Conservation (phyloP, 2,329 filamentous ascomycete genomes). For the Colletotrichum agaves region DNA sequence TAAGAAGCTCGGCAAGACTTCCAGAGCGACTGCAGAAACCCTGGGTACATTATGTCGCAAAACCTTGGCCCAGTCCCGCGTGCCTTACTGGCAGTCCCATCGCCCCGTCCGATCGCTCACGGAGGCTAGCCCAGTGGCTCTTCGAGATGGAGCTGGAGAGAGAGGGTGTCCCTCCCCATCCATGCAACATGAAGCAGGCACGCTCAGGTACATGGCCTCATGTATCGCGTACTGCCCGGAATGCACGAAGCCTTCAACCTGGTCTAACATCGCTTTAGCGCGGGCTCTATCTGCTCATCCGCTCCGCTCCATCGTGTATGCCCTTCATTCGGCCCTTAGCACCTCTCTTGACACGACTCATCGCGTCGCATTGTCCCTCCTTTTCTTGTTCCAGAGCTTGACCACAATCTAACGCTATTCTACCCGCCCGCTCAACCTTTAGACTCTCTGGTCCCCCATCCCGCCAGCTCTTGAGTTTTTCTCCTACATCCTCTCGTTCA, state of each 20-base stretch:
- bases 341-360: conserved; percentile 26
- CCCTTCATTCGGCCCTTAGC: conserved; percentile 34
- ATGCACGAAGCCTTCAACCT: conserved; percentile 30
- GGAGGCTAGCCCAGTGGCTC: neutral
- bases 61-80: conserved; percentile 2
- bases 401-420: conserved; percentile 20
- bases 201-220: conserved; percentile 21
- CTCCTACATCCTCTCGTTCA: neutral
- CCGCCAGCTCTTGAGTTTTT: neutral
- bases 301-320: conserved; percentile 20
- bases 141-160: neutral
- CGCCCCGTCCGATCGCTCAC: neutral
- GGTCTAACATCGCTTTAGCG: conserved; percentile 30
- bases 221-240: neutral
- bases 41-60: conserved; percentile 6
- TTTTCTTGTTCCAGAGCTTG: conserved; percentile 28
- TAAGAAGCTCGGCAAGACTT: neutral
- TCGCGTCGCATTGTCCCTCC: conserved; percentile 33
- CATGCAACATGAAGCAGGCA: conserved; percentile 30
- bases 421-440: conserved; percentile 18
- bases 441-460: conserved; percentile 22
- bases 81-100: neutral
- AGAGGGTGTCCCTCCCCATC: conserved; percentile 8
- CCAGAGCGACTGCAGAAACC: neutral
- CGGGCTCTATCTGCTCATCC: conserved; percentile 7